phyloP scores from a whole-genome alignment of 2,329 filamentous ascomycete genomes.

The Podosphaera aphanis region DNA sequence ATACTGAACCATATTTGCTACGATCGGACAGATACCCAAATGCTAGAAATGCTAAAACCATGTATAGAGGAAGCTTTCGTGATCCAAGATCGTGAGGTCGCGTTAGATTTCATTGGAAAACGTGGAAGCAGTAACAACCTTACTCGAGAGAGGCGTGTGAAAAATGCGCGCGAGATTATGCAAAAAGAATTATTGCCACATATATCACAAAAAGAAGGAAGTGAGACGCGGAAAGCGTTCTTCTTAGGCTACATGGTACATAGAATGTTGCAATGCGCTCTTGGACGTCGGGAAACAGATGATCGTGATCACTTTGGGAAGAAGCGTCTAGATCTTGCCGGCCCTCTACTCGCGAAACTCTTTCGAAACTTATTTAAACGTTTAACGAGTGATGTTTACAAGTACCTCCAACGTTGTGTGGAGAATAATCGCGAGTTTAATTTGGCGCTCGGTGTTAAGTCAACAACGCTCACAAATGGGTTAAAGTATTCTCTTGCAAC shows the following conservation, averaged over 20 bases:
- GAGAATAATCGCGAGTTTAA: conserved; percentile 79
- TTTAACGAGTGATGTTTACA: conserved; percentile 73
- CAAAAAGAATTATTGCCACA: conserved; percentile 94
- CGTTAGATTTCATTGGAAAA: conserved; percentile 86
- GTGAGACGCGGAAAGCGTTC: conserved; percentile 88
- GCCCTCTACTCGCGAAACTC: conserved; percentile 81
- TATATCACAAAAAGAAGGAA: conserved; percentile 84
- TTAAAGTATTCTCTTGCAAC: conserved; percentile 93
- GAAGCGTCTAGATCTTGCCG: conserved; percentile 88
- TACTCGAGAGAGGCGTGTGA: conserved; percentile 66
- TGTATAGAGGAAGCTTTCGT: conserved; percentile 94
- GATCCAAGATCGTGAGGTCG: conserved; percentile 84
- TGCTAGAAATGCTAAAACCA: conserved; percentile 92
- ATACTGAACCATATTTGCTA: conserved; percentile 97
- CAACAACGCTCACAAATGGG: conserved; percentile 73
- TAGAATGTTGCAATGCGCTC: conserved; percentile 73
- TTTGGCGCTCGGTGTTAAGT: conserved; percentile 72
- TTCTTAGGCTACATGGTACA: conserved; percentile 99
- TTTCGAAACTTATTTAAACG: conserved; percentile 83
- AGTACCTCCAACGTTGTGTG: conserved; percentile 78
- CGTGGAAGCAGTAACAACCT: conserved; percentile 58
- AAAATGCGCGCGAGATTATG: conserved; percentile 79
- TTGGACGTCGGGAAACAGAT: conserved; percentile 81
- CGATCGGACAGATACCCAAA: conserved; percentile 80
- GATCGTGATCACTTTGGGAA: conserved; percentile 98